Evolutionary conservation across 495 filamentous ascomycete genomes (phyloP).

Genomic region (Durotheca rogersii): DNA sequence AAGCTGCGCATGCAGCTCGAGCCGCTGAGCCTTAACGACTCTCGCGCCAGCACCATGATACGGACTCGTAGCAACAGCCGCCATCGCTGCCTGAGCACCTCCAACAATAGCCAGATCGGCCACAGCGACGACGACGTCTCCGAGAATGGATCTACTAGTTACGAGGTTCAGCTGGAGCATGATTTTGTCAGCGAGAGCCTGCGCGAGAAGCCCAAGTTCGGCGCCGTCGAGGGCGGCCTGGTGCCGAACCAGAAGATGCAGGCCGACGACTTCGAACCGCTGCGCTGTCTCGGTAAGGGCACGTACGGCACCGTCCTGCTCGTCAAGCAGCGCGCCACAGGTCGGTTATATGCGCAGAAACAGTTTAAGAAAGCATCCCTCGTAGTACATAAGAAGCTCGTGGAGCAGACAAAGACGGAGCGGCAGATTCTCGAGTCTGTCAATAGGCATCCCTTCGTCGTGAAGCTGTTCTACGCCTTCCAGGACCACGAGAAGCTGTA

Average conservation of each 20-base stretch:
- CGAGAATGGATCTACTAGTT: slow-evolving; percentile 57
- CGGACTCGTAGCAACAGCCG: slow-evolving; percentile 45
- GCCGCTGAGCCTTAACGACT: slow-evolving; percentile 56
- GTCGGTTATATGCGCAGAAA: slow-evolving; percentile 93
- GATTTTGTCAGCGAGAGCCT: slow-evolving; percentile 82
- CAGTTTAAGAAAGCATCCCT: slow-evolving; percentile 96
- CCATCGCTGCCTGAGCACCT: slow-evolving; percentile 32
- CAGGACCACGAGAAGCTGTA: slow-evolving; percentile 98
- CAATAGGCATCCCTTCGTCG: slow-evolving; percentile 93
- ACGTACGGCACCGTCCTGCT: slow-evolving; percentile 91
- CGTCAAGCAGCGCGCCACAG: slow-evolving; percentile 82
- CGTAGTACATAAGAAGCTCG: slow-evolving; percentile 84
- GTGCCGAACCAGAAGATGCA: slow-evolving; percentile 73
- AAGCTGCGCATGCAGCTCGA: slow-evolving; percentile 76
- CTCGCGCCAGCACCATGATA: slow-evolving; percentile 45
- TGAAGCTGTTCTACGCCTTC: slow-evolving; percentile 97
- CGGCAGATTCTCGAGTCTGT: slow-evolving; percentile 90
- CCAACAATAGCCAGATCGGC: slow-evolving; percentile 31
- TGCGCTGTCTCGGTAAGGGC: slow-evolving; percentile 97
- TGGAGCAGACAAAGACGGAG: slow-evolving; percentile 97
- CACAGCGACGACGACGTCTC: slow-evolving; percentile 48
- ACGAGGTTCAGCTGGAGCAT: slow-evolving; percentile 83
- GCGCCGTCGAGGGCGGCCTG: slow-evolving; percentile 46
- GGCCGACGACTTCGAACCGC: slow-evolving; percentile 80
- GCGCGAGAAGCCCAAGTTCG: slow-evolving; percentile 35